Evolutionary conservation across 768 basidiomycete genomes (phyloP), one percentile per base, ranked within the genome.

Genomic region (Trametes cubensis): DNA sequence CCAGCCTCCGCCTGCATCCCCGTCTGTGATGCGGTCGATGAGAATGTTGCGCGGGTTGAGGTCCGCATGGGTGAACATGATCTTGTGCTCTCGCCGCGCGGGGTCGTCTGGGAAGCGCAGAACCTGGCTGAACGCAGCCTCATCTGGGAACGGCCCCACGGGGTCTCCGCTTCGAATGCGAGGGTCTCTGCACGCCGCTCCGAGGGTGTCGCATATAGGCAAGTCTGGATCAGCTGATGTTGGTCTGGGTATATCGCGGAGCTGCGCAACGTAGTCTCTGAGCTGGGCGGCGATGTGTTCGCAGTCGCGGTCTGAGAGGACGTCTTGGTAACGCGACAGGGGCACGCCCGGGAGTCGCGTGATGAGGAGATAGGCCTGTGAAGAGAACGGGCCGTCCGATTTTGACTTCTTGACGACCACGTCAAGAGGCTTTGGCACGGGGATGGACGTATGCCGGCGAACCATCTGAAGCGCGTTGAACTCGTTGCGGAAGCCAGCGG

Each of bases 21-120:
- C 7, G 3, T 13, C 23, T 3, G 10, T 25, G 7, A 13, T 7
- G 26, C 47, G 47, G 25, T 48, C 25, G n/a, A 69, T 46, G 14
- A 71, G 38, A 52, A 71, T 66, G 52, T 71, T 72, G 14, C 62
- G 59, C 8, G 67, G 67, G 15, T 60, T 60, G 34, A 72, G 57
- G 47, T 72, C 69, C 11, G 23, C 64, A 56, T 67, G 71, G 15
- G 69, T 68, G 55, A 71, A 68, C 18, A 41, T 23, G 23, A 60
- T 60, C 25, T 42, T 41, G 44, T 60, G 59, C 11, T 23, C 47
- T 6, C 47, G 47, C 14, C 47, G 47, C 2, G 47, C 47, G 13
- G 47, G 47, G 14, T 48, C 25, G 47, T 26, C 47, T 13, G 47
- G 47, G 47, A 48, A 48, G 47, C 47, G 21, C 47, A 48, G 23